phyloP scores from a whole-genome alignment of 2,329 filamentous ascomycete genomes.

The Chrysoporthe deuterocubensis region DNA sequence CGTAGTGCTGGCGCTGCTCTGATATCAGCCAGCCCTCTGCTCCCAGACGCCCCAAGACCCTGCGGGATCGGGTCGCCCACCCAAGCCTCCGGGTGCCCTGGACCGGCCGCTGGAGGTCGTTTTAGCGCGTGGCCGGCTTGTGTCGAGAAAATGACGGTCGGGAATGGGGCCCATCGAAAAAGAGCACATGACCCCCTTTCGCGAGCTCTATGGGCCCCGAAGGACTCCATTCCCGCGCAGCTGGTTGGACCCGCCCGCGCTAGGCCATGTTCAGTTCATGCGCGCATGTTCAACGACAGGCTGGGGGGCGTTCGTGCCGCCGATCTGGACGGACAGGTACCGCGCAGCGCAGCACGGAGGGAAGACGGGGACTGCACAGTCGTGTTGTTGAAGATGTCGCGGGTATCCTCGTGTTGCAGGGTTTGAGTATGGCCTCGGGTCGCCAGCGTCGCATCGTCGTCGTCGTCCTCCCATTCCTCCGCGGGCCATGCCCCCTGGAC shows the following conservation, averaged over 20 bases:
- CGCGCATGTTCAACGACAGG: not conserved
- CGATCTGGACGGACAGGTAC: conserved; percentile 7
- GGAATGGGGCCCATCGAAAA: conserved; percentile 8
- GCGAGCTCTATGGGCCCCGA: conserved; percentile 5
- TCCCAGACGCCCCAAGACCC: conserved; percentile 13
- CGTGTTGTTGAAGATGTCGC: not conserved
- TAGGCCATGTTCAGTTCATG: conserved; percentile 5
- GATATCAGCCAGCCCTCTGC: not conserved
- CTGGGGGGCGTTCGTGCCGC: not conserved
- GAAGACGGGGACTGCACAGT: not conserved
- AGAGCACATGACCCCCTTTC: conserved; percentile 17
- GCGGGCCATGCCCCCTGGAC: too few relatives aligned
- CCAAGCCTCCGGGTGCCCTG: conserved; percentile 24
- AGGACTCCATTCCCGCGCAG: conserved; percentile 11
- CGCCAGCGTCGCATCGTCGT: not conserved
- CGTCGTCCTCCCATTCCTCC: not conserved
- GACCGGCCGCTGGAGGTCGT: conserved; percentile 23
- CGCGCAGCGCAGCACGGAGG: not conserved
- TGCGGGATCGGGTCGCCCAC: conserved; percentile 27
- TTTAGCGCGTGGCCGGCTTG: conserved; percentile 27
- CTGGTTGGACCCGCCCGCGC: conserved; percentile 11
- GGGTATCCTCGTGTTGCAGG: not conserved
- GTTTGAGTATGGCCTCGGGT: not conserved
- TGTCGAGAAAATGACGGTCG: conserved; percentile 22
- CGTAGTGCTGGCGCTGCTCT: conserved; percentile 1